Base-by-base conservation (phyloP, 805 yeast genomes). In the Saccharomycopsis fibuligera region DNA sequence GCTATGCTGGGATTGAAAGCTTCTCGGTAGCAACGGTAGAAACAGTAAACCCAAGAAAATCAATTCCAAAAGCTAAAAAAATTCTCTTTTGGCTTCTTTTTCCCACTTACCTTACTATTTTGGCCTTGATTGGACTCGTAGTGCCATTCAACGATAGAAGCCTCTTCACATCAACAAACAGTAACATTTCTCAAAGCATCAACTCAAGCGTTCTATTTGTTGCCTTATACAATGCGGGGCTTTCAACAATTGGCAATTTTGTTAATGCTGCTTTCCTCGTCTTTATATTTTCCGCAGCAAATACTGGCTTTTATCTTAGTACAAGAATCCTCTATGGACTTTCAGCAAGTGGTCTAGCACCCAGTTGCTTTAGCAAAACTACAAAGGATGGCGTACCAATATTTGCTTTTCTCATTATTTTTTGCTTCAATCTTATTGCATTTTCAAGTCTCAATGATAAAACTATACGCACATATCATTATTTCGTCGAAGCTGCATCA, bases 21-120 rank as follows among this genome's bases (percentile, higher is more conserved):
- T 79, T 83, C 52, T 88, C 85, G 61, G 74, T 83, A 51, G 80
- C 88, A 6, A 84, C 83, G 50, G 85, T 86, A 38, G 91, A 84
- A 67, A 79, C 85, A 44, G 70, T 78, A 56, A 77, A 73, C 72
- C 88, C 91, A 42, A 68, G 86, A 59, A 70, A 71, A 54, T 74
- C 79, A 54, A 77, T 86, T 52, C 89, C 91, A 54, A 77, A 76
- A 58, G 91, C 91, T 41, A 75, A 79, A 57, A 78, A 73, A 60
- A 71, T 81, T 19, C 76, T 85, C 61, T 83, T 76, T 72, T 79
- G 86, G 66, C 79, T 86, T 47, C 60, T 77, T 45, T 59, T 83
- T 48, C 54, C 54, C 2, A 37, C 48, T 30, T 85, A 83, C 68
- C 59, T 81, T 41, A 60, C 75, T 35, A 73, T 84, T 23, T 78